phyloP scores from a whole-genome alignment of 2,329 filamentous ascomycete genomes.

The Zymoseptoria tritici region DNA sequence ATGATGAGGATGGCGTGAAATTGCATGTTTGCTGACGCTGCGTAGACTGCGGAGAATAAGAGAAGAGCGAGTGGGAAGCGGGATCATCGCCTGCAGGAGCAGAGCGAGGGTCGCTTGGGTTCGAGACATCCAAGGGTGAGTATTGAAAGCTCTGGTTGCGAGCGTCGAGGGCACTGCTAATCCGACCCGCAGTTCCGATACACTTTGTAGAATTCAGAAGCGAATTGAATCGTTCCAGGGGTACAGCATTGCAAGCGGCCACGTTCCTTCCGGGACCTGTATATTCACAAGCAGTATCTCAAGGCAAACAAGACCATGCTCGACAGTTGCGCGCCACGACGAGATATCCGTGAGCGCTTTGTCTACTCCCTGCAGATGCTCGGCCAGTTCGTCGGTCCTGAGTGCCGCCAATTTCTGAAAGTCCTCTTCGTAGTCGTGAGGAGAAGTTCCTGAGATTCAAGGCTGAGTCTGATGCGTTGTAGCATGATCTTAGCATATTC shows the following conservation, averaged over 20 bases:
- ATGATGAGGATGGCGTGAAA: too few species aligned
- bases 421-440: too few species aligned
- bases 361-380: too few species aligned
- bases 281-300: neutral
- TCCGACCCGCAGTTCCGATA: neutral
- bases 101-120: conserved; percentile 30
- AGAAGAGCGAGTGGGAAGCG: conserved; percentile 1
- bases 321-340: neutral
- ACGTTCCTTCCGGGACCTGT: neutral
- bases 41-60: conserved; percentile 1
- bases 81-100: conserved; percentile 29
- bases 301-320: neutral
- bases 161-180: neutral
- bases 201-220: neutral
- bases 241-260: neutral
- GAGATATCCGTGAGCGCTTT: too few species aligned
- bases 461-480: too few species aligned
- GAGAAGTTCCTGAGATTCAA: too few species aligned
- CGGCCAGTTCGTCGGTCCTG: too few species aligned
- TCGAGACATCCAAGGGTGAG: conserved; percentile 37
- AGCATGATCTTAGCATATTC: too few species aligned
- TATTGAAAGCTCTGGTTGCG: conserved; percentile 18
- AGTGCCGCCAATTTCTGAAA: too few species aligned
- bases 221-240: neutral
- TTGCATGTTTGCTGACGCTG: neutral